These are phyloP conservation scores for Solanum neorickii DNA, from an alignment of 257 asterid species.

Conservation along the genomic window DNA sequence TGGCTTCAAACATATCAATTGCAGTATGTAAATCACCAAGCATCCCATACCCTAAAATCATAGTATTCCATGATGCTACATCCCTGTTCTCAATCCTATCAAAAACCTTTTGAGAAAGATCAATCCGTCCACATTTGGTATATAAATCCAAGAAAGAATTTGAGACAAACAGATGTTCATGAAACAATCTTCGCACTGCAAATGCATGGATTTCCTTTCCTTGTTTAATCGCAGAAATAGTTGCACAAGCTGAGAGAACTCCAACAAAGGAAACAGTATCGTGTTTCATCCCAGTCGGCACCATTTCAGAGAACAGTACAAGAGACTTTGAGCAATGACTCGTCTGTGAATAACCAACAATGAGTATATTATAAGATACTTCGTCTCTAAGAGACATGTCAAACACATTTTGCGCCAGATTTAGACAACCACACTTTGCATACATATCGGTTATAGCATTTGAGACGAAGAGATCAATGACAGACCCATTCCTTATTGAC, in stretches of 20 bases:
- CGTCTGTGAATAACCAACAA: constrained; percentile 51
- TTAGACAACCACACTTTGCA: constrained; percentile 46
- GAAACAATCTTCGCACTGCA: constrained; percentile 35
- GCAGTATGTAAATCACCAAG: constrained; percentile 49
- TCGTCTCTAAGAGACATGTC: constrained; percentile 37
- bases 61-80: constrained; percentile 64
- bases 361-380: constrained; percentile 59
- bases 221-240: constrained; percentile 40
- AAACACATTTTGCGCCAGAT: constrained; percentile 40
- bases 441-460: constrained; percentile 71
- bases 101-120: constrained; percentile 37
- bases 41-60: constrained; percentile 72
- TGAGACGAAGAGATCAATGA: constrained; percentile 46
- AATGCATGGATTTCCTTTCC: constrained; percentile 69
- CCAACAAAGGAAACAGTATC: constrained; percentile 54
- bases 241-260: constrained; percentile 67
- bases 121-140: constrained; percentile 51
- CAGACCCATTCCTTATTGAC: constrained; percentile 29
- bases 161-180: constrained; percentile 45
- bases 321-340: constrained; percentile 31
- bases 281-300: constrained; percentile 28
- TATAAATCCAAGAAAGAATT: constrained; percentile 63
- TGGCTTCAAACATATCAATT: constrained; percentile 44
- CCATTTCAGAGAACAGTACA: constrained; percentile 54
- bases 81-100: constrained; percentile 35